Evolutionary conservation across 2,329 filamentous ascomycete genomes (phyloP), one percentile per base, ranked within the genome.

Genomic region (Curvularia sp.): DNA sequence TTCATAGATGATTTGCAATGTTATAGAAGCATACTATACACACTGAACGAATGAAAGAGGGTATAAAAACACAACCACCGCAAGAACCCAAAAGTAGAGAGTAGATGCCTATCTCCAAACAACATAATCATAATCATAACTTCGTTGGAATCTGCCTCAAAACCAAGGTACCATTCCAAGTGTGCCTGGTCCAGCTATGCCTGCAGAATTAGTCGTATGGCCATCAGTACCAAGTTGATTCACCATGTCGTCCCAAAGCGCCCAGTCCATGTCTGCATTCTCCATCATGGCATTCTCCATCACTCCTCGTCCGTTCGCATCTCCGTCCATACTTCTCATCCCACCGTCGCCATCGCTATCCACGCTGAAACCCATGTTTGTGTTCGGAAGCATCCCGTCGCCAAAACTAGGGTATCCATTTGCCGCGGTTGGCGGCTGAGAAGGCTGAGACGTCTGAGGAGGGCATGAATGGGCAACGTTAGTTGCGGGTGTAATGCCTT

Each of bases 191-290:
- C 65, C 65, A 43, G 46, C 50, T 15, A 51, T 27, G 55, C 55
- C 64, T 10, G 53, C 25, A 38, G 49, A 32, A 49, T 63, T 66
- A 8, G 42, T 32, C 2, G 34, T 6, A 23, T 62, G 57, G 4
- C 77, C 70, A n/a, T 82, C 78, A 64, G 79, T 77, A 6, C 78
- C 80, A 55, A 80, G 82, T 54, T 82, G 77, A 25, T 70, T 69
- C 2, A 82, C 80, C 56, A 83, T 72, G 61, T 82, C 78, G 43
- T 82, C 80, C 79, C 80, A 83, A 36, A 74, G 77, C 39, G 80
- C 74, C 81, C 81, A 83, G 49, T 82, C 78, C 61, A 82, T 78
- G 12, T 70, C 74, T 1, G 72, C 74, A 5, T 75, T 74, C 21
- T 79, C 78, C 61, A 79, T 71, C 15, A 73, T 58, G 0, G 65